These are phyloP conservation scores for Ophiostoma ips DNA, from an alignment of 2,329 filamentous ascomycete species.

Conservation along the genomic window DNA sequence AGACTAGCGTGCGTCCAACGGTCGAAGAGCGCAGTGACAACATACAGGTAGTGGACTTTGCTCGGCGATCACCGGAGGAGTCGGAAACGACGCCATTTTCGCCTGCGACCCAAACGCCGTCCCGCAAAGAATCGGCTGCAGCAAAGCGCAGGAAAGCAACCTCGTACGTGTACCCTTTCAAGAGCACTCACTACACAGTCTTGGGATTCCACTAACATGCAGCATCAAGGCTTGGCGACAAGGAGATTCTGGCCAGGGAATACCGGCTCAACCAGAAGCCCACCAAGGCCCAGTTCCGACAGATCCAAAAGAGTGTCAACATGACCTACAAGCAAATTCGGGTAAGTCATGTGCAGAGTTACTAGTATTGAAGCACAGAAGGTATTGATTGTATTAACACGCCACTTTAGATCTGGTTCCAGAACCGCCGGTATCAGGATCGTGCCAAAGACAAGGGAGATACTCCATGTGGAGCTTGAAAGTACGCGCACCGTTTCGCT, in stretches of 20 bases:
- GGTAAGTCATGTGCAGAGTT: too few species aligned
- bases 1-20: not conserved
- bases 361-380: too few species aligned
- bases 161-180: not conserved
- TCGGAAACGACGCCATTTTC: not conserved
- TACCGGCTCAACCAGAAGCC: not conserved
- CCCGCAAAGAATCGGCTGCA: not conserved
- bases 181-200: not conserved
- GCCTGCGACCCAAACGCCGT: not conserved
- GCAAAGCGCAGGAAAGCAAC: not conserved
- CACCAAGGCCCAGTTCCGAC: not conserved
- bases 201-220: not conserved
- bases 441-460: not conserved
- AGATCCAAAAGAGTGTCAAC: not conserved
- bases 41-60: not conserved
- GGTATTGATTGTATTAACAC: not conserved
- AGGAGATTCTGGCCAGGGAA: not conserved
- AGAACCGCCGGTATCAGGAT: not conserved
- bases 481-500: too few species aligned
- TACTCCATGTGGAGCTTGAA: too few species aligned
- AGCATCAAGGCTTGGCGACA: not conserved
- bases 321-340: slow-evolving; percentile 2
- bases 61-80: not conserved
- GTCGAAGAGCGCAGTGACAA: not conserved
- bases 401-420: not conserved